Conservation (phyloP, 352 stramenopile species). For the Phytophthora sp. region DNA sequence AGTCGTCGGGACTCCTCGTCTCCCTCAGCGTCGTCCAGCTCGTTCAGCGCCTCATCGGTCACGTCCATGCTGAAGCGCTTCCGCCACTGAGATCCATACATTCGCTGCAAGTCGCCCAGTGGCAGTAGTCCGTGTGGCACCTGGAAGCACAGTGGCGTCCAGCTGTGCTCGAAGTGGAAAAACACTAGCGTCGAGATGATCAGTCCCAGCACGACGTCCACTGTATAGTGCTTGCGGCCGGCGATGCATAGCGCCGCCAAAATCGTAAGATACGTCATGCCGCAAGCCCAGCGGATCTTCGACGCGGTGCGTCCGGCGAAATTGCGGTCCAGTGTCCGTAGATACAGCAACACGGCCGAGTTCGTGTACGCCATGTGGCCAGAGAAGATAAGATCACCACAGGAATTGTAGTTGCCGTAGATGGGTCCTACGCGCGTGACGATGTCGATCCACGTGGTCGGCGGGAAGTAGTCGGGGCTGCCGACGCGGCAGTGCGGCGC, state of each 20-base stretch:
- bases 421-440: constrained; percentile 72
- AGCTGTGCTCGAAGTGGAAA: constrained; percentile 83
- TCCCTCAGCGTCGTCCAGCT: constrained; percentile 44
- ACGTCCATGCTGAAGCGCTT: constrained; percentile 67
- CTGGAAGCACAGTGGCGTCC: constrained; percentile 61
- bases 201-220: constrained; percentile 76
- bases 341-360: constrained; percentile 67
- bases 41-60: constrained; percentile 47
- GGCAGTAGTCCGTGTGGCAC: constrained; percentile 37
- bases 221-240: constrained; percentile 79
- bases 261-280: constrained; percentile 56
- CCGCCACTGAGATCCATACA: constrained; percentile 34
- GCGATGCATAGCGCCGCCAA: constrained; percentile 65
- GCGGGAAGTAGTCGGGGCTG: constrained; percentile 63
- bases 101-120: constrained; percentile 42
- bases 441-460: constrained; percentile 74
- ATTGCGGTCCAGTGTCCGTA: constrained; percentile 68
- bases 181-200: constrained; percentile 73
- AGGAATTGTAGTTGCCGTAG: constrained; percentile 81
- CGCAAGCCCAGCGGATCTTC: constrained; percentile 57
- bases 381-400: constrained; percentile 80
- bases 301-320: constrained; percentile 46
- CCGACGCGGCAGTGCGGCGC: constrained; percentile 67
- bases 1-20: constrained; percentile 34
- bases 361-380: constrained; percentile 80